A percentile compares a stretch with the other conserved stretches of the same genome.
Conservation (phyloP, 2,329 filamentous ascomycete genomes). For the Balansia obtecta region DNA sequence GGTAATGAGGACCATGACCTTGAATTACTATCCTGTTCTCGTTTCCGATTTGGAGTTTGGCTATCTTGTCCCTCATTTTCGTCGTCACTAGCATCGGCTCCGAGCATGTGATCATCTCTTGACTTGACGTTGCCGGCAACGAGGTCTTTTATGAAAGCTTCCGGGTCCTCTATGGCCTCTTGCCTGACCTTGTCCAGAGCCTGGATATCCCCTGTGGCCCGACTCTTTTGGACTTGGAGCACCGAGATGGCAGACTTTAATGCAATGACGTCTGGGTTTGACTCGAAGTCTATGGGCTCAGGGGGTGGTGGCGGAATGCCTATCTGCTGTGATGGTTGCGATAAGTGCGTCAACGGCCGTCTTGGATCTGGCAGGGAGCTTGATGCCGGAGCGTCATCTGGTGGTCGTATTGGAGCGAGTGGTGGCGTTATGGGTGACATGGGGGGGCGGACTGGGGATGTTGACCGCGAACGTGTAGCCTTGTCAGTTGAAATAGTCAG, state of each 20-base stretch:
- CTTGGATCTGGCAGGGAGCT: constrained; percentile 14
- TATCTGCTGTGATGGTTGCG: constrained; percentile 25
- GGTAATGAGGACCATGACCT: constrained; percentile 54
- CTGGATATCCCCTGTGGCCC: constrained; percentile 63
- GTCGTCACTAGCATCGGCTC: constrained; percentile 16
- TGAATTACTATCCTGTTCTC: constrained; percentile 13
- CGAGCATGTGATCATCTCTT: constrained; percentile 8
- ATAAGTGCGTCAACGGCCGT: constrained; percentile 30
- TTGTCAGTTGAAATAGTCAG: constrained; percentile 20
- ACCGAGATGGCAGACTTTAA: constrained; percentile 76
- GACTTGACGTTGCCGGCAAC: constrained; percentile 43
- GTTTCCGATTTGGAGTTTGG: constrained; percentile 11
- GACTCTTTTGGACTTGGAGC: constrained; percentile 72
- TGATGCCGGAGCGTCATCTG: constrained; percentile 9
- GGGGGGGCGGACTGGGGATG: constrained; percentile 36
- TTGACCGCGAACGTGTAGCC: constrained; percentile 19
- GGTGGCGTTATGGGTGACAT: constrained; percentile 45
- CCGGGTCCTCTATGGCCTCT: constrained; percentile 57
- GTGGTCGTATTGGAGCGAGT: constrained; percentile 23
- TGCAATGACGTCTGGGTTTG: constrained; percentile 78
- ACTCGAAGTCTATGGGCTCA: constrained; percentile 42
- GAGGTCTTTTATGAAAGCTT: constrained; percentile 59
- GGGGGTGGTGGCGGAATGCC: constrained; percentile 34
- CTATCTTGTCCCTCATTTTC: constrained; percentile 18
- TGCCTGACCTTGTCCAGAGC: constrained; percentile 57